A percentile compares a stretch with the other conserved stretches of the same genome.
Evolutionary conservation across 2,329 filamentous ascomycete genomes (phyloP).

Genomic region (Coniochaeta hoffmannii): DNA sequence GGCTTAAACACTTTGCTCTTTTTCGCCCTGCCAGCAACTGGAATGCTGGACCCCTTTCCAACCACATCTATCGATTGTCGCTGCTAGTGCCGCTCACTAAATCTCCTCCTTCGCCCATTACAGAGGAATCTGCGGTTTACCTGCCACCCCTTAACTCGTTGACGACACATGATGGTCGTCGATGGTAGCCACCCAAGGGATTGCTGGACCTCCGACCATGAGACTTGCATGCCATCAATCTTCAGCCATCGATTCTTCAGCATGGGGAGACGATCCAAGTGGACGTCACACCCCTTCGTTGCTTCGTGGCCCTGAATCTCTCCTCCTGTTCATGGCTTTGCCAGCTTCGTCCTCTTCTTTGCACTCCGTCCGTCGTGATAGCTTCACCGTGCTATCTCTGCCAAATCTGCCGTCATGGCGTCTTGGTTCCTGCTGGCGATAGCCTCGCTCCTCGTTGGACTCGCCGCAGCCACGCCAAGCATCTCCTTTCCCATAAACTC

Average conservation of each 20-base stretch:
- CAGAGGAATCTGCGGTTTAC: neutral
- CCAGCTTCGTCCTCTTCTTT: neutral
- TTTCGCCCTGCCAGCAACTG: neutral
- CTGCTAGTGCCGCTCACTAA: neutral
- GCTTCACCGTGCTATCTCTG: neutral
- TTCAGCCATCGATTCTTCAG: neutral
- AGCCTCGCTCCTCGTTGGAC: conserved; percentile 20
- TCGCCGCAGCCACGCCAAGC: conserved; percentile 30
- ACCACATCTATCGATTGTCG: conserved; percentile 1
- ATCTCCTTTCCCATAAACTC: conserved; percentile 70
- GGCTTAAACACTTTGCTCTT: no score
- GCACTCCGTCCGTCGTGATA: neutral
- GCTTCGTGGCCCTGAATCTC: neutral
- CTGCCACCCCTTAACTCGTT: conserved; percentile 2
- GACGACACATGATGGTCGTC: neutral
- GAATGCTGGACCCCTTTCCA: conserved; percentile 1
- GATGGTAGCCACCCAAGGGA: conserved; percentile 2
- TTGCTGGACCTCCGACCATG: neutral
- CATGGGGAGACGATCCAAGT: neutral
- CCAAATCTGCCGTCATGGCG: conserved; percentile 9
- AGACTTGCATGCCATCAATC: conserved; percentile 1
- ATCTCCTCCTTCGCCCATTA: neutral
- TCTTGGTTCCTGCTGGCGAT: conserved; percentile 19
- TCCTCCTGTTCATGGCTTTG: neutral
- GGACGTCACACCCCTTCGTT: conserved; percentile 1